These are phyloP conservation scores for Phytophthora niederhauseri DNA, from an alignment of 352 stramenopile genomes.

Conservation along the genomic window DNA sequence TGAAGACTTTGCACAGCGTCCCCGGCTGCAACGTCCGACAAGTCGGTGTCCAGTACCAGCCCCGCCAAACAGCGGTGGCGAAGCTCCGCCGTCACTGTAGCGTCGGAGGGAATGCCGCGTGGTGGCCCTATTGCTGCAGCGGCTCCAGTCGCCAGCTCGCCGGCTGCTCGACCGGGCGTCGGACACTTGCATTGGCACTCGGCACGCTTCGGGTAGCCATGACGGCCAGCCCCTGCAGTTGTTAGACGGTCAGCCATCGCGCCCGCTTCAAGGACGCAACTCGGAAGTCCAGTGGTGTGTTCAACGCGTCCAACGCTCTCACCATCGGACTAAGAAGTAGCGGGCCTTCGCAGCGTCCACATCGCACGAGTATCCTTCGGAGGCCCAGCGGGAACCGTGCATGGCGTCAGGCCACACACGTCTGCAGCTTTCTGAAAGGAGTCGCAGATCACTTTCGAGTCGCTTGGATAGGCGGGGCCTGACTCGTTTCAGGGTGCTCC, in stretches of 20 bases:
- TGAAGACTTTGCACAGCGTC: not conserved
- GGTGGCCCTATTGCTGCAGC: not conserved
- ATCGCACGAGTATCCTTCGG: not conserved
- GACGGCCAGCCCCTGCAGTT: not conserved
- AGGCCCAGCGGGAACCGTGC: too few species aligned
- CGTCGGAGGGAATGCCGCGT: not conserved
- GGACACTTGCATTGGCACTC: slow-evolving; percentile 15
- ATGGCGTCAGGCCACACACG: too few species aligned
- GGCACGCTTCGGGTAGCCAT: slow-evolving; percentile 7
- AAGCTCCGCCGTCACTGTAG: not conserved
- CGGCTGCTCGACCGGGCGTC: not conserved
- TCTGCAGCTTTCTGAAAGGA: too few species aligned
- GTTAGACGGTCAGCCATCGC: slow-evolving; percentile 17
- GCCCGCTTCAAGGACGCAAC: slow-evolving; percentile 17
- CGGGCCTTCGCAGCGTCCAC: not conserved
- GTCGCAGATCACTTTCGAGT: not conserved
- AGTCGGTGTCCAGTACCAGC: not conserved
- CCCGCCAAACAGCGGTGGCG: not conserved
- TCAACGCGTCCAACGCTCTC: slow-evolving; percentile 17
- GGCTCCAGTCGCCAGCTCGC: not conserved
- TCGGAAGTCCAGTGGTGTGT: slow-evolving; percentile 5
- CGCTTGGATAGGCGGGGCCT: not conserved
- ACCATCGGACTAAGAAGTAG: slow-evolving; percentile 14
- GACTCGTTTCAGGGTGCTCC: not conserved
- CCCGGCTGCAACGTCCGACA: not conserved